Base-by-base conservation (phyloP, 176 grass and related monocot genomes). In the Oryza meyeriana region DNA sequence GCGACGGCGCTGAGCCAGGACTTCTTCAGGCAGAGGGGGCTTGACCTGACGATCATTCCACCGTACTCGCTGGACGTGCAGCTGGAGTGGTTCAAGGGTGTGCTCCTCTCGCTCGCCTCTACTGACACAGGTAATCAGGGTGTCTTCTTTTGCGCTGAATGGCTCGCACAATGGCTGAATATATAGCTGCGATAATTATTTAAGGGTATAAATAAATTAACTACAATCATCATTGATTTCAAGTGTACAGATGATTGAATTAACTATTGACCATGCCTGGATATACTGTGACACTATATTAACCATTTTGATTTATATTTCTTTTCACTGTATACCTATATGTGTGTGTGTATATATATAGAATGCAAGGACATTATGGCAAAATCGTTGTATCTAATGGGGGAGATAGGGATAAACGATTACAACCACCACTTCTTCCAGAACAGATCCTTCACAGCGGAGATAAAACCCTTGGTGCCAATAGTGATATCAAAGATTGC, bases 341-440 rank as follows among this genome's bases (percentile, higher is more conserved):
- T n/a, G n/a, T n/a, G n/a, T n/a, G n/a, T n/a, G n/a, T n/a, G n/a
- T 45, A 3, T 45, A 1, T 14, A 17, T 14, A 17, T 12, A 55
- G 50, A 55, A 22, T 8, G 64, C 6, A 14, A 29, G 28, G 39
- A 71, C 3, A 52, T 82, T 29, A 31, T 82, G 79, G 22, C 48
- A 16, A 82, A 38, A 31, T 87, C 85, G 1, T 31, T 87, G 10
- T 71, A 82, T 55, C 10, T 90, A 1, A 7, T 91, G 45, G 86
- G 92, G 26, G 88, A 88, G 76, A 79, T 94, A 1, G 92, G 89
- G 28, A 20, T 28, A 24, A 94, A 94, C 52, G 92, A 91, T 77
- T 89, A 91, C 63, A 89, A 89, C 77, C 72, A 91, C 24, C 80
- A 32, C 20, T 61, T 94, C 16, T 58, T 87, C 32, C 86, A 89